Conservation (phyloP, 2,329 filamentous ascomycete species). For the Orbilia oligospora region DNA sequence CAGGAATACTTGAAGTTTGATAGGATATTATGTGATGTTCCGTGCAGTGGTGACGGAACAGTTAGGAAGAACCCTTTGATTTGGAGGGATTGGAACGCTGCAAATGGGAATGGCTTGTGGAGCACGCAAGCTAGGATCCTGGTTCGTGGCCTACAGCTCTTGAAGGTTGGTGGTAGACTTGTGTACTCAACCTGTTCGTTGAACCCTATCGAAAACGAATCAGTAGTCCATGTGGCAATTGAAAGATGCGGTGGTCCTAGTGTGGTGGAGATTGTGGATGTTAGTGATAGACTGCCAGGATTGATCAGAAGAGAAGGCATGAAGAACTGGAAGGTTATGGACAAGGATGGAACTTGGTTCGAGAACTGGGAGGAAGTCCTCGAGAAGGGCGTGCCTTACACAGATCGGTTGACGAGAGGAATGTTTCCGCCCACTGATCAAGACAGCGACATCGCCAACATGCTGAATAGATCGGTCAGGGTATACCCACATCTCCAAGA, state of each 20-base stretch:
- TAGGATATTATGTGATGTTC: conserved; percentile 94
- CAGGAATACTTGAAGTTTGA: conserved; percentile 93
- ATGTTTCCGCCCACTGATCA: conserved; percentile 81
- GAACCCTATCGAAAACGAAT: conserved; percentile 98
- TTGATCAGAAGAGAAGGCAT: conserved; percentile 84
- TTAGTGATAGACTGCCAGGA: conserved; percentile 80
- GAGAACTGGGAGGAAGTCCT: conserved; percentile 81
- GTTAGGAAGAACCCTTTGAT: conserved; percentile 91
- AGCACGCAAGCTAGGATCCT: conserved; percentile 89
- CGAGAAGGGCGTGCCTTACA: conserved; percentile 69
- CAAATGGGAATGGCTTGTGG: conserved; percentile 88
- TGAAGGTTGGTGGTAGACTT: conserved; percentile 93
- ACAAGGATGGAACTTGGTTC: conserved; percentile 85
- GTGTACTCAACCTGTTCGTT: conserved; percentile 99
- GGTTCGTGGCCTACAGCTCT: conserved; percentile 91
- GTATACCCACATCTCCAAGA: conserved; percentile 96
- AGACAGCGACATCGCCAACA: conserved; percentile 71
- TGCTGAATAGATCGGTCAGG: conserved; percentile 91
- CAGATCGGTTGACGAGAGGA: conserved; percentile 79
- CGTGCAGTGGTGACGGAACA: conserved; percentile 96
- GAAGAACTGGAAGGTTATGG: conserved; percentile 89
- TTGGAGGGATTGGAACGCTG: conserved; percentile 95
- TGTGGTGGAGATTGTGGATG: conserved; percentile 88
- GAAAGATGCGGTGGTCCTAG: conserved; percentile 86
- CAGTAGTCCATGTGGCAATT: conserved; percentile 88